Evolutionary conservation across 1,284 basidiomycete species (phyloP).

Genomic region (Boletus semigastroideus): DNA sequence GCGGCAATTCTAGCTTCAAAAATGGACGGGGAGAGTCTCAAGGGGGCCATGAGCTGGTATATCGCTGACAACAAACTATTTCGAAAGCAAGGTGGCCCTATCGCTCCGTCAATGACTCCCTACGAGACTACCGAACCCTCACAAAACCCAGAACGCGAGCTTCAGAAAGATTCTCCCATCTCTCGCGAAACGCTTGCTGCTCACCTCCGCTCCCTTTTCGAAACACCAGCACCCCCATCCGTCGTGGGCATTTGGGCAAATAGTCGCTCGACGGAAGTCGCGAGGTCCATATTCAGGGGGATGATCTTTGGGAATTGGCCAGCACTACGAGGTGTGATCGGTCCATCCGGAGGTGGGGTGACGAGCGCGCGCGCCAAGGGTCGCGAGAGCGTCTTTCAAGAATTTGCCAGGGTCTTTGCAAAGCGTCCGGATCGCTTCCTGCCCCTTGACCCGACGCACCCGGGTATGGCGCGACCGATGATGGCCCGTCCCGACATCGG

Average conservation of each 20-base stretch:
- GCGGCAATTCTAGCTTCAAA: constrained; percentile 52
- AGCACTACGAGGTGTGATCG: constrained; percentile 20
- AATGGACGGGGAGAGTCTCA: constrained; percentile 46
- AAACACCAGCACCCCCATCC: constrained; percentile 16
- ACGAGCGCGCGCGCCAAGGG: constrained; percentile 23
- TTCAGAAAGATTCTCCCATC: not conserved
- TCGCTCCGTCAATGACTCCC: constrained; percentile 11
- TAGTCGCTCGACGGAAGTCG: constrained; percentile 44
- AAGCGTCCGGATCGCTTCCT: constrained; percentile 14
- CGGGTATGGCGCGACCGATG: constrained; percentile 10
- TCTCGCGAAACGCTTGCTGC: constrained; percentile 19
- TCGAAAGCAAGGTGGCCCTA: constrained; percentile 13
- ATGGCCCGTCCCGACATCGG: not conserved
- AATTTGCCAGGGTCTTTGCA: constrained; percentile 18
- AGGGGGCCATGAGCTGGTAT: constrained; percentile 41
- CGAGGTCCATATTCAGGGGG: constrained; percentile 48
- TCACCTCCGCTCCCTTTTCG: constrained; percentile 23
- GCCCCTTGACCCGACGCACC: not conserved
- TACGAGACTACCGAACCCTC: not conserved
- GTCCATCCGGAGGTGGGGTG: constrained; percentile 33
- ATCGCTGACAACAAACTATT: constrained; percentile 24
- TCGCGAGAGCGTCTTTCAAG: constrained; percentile 25
- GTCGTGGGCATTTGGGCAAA: constrained; percentile 49
- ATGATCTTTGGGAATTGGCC: constrained; percentile 54
- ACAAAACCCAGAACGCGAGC: not conserved